A percentile compares a stretch with the other conserved stretches of the same genome.
phyloP scores from a whole-genome alignment of 352 stramenopile genomes.

The Globisporangium spinosum region DNA sequence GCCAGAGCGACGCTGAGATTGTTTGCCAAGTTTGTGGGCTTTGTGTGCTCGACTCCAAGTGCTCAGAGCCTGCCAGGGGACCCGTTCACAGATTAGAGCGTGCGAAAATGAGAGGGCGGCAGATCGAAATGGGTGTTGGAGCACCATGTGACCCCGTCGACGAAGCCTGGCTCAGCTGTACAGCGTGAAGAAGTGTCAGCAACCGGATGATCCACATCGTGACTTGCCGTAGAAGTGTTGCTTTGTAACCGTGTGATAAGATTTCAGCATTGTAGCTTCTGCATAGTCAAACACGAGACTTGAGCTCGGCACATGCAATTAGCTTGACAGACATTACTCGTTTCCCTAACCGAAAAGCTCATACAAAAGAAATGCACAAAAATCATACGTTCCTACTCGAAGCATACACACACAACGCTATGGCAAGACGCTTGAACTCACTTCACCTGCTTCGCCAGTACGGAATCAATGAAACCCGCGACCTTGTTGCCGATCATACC shows the following conservation, averaged over 20 bases:
- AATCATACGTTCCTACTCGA: no score
- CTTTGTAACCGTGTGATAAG: no score
- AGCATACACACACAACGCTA: no score
- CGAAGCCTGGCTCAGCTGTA: not conserved
- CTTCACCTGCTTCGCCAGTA: slow-evolving; percentile 21
- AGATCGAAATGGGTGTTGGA: not conserved
- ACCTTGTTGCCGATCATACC: slow-evolving; percentile 65
- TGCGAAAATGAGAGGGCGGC: not conserved
- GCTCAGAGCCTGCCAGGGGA: not conserved
- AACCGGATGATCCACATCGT: no score
- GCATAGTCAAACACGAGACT: no score
- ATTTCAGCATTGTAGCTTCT: no score
- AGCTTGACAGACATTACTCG: not conserved
- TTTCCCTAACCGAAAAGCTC: not conserved
- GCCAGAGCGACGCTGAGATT: not conserved
- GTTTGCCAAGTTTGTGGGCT: not conserved
- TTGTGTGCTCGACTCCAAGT: no score
- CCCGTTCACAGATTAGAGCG: not conserved
- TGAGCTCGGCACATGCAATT: not conserved
- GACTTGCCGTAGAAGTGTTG: no score
- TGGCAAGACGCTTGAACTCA: not conserved
- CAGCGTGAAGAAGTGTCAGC: not conserved
- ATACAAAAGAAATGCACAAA: not conserved
- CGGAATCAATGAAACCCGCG: slow-evolving; percentile 45
- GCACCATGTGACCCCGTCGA: not conserved